Conservation (phyloP, 2,329 filamentous ascomycete genomes). For the Aureobasidium leucospermi region DNA sequence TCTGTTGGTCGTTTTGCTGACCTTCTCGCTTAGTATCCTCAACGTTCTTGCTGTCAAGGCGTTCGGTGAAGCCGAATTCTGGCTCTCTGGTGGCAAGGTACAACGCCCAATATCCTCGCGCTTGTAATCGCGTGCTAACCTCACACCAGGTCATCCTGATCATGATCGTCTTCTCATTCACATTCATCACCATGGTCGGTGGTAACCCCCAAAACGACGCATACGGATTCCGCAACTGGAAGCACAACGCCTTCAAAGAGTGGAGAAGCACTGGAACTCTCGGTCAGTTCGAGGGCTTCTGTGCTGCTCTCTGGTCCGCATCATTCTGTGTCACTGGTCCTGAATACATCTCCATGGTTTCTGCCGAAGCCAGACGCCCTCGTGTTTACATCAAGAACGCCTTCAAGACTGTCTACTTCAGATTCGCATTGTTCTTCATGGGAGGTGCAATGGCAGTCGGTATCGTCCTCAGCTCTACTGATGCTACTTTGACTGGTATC, state of each 20-base stretch:
- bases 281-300: constrained; percentile 26
- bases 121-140: no score
- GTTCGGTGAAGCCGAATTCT: constrained; percentile 34
- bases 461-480: constrained; percentile 31
- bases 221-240: constrained; percentile 37
- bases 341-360: constrained; percentile 44
- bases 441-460: constrained; percentile 39
- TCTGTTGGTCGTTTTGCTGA: not conserved
- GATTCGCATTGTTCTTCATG: constrained; percentile 43
- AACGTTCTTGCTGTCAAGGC: constrained; percentile 39
- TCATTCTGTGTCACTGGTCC: constrained; percentile 42
- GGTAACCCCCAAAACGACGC: constrained; percentile 29
- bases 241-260: constrained; percentile 26
- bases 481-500: constrained; percentile 22
- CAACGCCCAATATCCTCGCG: no score
- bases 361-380: constrained; percentile 41
- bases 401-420: constrained; percentile 43
- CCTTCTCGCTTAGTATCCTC: constrained; percentile 20
- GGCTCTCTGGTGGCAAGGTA: constrained; percentile 45
- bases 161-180: constrained; percentile 31
- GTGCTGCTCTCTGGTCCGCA: constrained; percentile 30
- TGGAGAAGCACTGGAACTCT: constrained; percentile 17
- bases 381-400: constrained; percentile 40
- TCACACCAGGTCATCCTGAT: constrained; percentile 28
- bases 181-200: constrained; percentile 21